Percentiles rank a stretch among this genome's conserved stretches.
phyloP scores from a whole-genome alignment of 2,329 filamentous ascomycete species.

The Ilyonectria sp. region DNA sequence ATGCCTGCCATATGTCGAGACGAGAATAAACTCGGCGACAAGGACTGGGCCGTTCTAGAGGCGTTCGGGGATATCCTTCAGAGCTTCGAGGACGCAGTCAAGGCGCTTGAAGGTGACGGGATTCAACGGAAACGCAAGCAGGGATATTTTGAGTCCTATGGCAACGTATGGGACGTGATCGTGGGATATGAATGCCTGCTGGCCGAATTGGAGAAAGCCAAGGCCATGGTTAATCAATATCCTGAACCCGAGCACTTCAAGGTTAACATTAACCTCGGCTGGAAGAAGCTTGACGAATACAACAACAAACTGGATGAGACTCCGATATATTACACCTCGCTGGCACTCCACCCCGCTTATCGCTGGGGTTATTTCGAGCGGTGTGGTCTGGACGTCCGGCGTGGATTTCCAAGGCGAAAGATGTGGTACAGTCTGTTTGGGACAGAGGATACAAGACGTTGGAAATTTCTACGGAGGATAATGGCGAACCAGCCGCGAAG shows the following conservation, averaged over 20 bases:
- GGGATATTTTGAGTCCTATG: constrained; percentile 29
- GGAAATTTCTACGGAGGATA: neutral
- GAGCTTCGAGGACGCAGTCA: constrained; percentile 28
- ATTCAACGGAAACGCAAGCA: neutral
- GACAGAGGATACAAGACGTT: neutral
- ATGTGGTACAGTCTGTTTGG: constrained; percentile 15
- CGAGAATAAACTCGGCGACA: constrained; percentile 21
- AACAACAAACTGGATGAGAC: constrained; percentile 23
- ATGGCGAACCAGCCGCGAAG: constrained; percentile 7
- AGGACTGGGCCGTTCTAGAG: constrained; percentile 31
- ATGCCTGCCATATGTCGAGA: constrained; percentile 17
- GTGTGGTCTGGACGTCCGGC: neutral
- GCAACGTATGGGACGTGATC: constrained; percentile 31
- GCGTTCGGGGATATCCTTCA: constrained; percentile 21
- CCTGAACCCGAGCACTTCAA: constrained; percentile 28
- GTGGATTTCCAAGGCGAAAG: constrained; percentile 23
- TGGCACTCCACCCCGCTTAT: constrained; percentile 26
- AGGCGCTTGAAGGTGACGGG: constrained; percentile 34
- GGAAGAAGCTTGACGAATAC: constrained; percentile 32
- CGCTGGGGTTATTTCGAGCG: constrained; percentile 31
- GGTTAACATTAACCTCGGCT: constrained; percentile 28
- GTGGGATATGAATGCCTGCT: constrained; percentile 30
- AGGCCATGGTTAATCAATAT: constrained; percentile 12
- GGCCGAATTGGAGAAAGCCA: constrained; percentile 12
- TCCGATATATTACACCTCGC: constrained; percentile 28